phyloP scores from a whole-genome alignment of 352 stramenopile species.

The Phytophthora sp. region DNA sequence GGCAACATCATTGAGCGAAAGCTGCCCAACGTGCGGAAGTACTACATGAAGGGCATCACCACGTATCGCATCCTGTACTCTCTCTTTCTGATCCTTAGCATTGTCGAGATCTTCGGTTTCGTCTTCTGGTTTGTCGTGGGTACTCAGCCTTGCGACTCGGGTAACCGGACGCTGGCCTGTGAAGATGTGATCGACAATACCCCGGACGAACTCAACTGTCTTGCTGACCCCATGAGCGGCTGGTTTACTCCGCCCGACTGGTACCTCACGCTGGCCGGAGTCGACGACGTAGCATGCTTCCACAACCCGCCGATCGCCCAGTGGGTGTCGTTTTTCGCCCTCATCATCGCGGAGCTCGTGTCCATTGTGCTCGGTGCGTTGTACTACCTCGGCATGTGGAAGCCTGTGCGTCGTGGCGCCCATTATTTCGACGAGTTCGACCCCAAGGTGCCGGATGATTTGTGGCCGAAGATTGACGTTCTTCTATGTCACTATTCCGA shows the following conservation, averaged over 20 bases:
- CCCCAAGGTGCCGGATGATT: conserved; percentile 76
- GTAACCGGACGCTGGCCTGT: conserved; percentile 53
- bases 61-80: conserved; percentile 84
- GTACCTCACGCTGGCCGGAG: conserved; percentile 76
- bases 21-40: conserved; percentile 89
- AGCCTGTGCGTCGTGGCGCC: conserved; percentile 82
- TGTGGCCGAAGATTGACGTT: conserved; percentile 88
- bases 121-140: conserved; percentile 86
- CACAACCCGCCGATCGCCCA: conserved; percentile 74
- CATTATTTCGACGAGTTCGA: conserved; percentile 91
- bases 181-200: conserved; percentile 66
- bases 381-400: conserved; percentile 92
- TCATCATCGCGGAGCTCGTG: conserved; percentile 71
- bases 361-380: conserved; percentile 72
- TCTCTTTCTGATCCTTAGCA: conserved; percentile 71
- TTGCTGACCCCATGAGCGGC: conserved; percentile 60
- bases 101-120: conserved; percentile 75
- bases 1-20: conserved; percentile 89
- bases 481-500: conserved; percentile 86
- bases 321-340: conserved; percentile 83
- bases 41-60: conserved; percentile 88
- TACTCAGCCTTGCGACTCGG: conserved; percentile 72
- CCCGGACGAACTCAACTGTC: conserved; percentile 64
- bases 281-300: conserved; percentile 82
- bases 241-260: conserved; percentile 72